phyloP scores from a whole-genome alignment of 768 basidiomycete genomes.

The Chiua virens region DNA sequence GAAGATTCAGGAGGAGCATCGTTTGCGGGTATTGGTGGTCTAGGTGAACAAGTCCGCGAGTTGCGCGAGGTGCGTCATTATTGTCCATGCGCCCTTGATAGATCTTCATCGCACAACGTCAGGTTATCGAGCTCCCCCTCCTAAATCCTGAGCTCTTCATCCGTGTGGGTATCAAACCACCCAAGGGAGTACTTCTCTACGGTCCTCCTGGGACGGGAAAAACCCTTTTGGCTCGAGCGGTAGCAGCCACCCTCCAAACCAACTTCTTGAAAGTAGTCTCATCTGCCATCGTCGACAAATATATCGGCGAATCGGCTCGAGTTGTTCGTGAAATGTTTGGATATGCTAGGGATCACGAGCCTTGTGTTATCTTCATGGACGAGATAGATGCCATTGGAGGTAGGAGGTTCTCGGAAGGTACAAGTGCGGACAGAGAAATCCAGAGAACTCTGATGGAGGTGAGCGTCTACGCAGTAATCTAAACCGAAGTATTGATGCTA shows the following conservation, averaged over 20 bases:
- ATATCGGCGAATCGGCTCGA: conserved; percentile 96
- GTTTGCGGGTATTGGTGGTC: conserved; percentile 95
- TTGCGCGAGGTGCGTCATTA: conserved; percentile 73
- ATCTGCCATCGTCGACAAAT: conserved; percentile 97
- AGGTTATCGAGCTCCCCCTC: conserved; percentile 96
- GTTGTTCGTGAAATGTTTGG: conserved; percentile 99
- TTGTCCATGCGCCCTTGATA: not conserved
- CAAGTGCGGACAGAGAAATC: conserved; percentile 97
- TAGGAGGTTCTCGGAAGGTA: conserved; percentile 87
- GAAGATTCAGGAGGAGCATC: conserved; percentile 95
- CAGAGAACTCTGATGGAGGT: conserved; percentile 98
- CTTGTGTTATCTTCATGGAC: conserved; percentile 98
- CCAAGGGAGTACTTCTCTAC: conserved; percentile 94
- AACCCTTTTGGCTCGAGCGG: conserved; percentile 90
- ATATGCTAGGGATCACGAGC: conserved; percentile 96
- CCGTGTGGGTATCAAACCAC: conserved; percentile 95
- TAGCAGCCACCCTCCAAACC: conserved; percentile 92
- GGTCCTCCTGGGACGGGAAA: conserved; percentile 98
- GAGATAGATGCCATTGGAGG: conserved; percentile 99
- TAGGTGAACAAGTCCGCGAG: conserved; percentile 95
- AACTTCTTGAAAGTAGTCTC: conserved; percentile 99
- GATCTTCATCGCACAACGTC: not conserved
- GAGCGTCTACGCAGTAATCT: conserved; percentile 11
- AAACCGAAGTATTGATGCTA: not conserved
- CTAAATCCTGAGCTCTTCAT: conserved; percentile 92